Percentiles rank a stretch among this genome's conserved stretches.
These are phyloP conservation scores for Wickerhamiella parazyma DNA, from an alignment of 805 yeast genomes.

Conservation along the genomic window DNA sequence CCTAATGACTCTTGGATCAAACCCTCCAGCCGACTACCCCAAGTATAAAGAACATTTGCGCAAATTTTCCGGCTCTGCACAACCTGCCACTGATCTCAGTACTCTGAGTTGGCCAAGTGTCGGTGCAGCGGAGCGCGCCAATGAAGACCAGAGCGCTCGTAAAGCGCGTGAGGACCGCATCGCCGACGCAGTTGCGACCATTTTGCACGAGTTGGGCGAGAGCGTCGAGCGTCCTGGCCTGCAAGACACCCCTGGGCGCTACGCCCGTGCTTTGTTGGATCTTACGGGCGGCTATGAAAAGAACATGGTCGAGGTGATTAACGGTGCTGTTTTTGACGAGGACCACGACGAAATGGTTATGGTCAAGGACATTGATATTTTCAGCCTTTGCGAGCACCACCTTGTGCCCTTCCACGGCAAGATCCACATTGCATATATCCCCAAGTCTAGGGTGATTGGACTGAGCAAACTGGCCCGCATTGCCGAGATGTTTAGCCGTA, in stretches of 20 bases:
- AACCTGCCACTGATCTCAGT: constrained; percentile 42
- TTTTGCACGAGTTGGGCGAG: constrained; percentile 78
- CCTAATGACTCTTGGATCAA: constrained; percentile 11
- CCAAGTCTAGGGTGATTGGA: constrained; percentile 85
- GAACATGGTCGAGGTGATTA: constrained; percentile 79
- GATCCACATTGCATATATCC: constrained; percentile 95
- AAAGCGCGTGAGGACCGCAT: constrained; percentile 58
- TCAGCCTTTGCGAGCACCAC: constrained; percentile 93
- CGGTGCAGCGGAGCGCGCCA: constrained; percentile 70
- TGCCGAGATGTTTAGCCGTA: constrained; percentile 92
- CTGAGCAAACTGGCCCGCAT: constrained; percentile 83
- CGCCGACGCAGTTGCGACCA: constrained; percentile 63
- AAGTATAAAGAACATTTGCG: constrained; percentile 20
- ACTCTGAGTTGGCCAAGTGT: constrained; percentile 89
- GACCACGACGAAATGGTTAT: constrained; percentile 99
- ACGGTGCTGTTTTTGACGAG: constrained; percentile 92
- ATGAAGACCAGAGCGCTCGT: constrained; percentile 52
- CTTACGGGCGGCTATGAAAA: constrained; percentile 96
- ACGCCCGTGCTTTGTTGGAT: constrained; percentile 90
- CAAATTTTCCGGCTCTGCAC: constrained; percentile 19
- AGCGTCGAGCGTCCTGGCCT: constrained; percentile 81
- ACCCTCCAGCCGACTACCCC: constrained; percentile 20
- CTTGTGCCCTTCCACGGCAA: constrained; percentile 95
- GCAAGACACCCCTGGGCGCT: constrained; percentile 86
- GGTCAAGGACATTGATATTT: constrained; percentile 85